Conservation (phyloP, 2,329 filamentous ascomycete species). For the Fusarium sp. region DNA sequence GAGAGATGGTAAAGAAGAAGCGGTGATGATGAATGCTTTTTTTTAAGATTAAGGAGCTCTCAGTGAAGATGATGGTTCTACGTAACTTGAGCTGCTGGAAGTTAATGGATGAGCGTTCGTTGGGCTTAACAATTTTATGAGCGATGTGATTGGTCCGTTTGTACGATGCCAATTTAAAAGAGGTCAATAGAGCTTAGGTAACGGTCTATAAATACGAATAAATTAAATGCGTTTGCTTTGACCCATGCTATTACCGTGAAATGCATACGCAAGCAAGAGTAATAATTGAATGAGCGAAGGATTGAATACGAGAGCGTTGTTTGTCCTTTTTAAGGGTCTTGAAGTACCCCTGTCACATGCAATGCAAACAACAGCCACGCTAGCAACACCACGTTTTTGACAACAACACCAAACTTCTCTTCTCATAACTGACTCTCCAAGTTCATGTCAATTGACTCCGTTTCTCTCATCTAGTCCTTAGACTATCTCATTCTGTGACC, state of each 20-base stretch:
- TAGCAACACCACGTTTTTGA: background rate
- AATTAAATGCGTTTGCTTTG: background rate
- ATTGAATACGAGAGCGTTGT: background rate
- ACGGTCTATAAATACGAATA: background rate
- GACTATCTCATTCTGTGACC: conserved; percentile 24
- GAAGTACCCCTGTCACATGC: background rate
- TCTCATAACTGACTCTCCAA: background rate
- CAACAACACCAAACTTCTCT: background rate
- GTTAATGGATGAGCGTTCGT: conserved; percentile 1
- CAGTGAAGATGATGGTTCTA: background rate
- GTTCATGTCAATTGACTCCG: background rate
- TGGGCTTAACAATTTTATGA: conserved; percentile 29
- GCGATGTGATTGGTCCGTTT: conserved; percentile 24
- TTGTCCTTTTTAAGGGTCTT: background rate
- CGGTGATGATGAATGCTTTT: conserved; percentile 3
- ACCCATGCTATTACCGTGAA: background rate
- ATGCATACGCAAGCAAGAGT: background rate
- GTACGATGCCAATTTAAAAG: background rate
- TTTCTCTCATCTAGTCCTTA: background rate
- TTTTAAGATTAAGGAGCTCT: conserved; percentile 13
- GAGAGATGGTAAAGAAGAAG: background rate
- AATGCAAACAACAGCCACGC: background rate
- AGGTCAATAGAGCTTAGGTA: background rate
- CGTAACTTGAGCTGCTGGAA: conserved; percentile 26
- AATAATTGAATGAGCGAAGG: background rate